Evolutionary conservation across 495 filamentous ascomycete genomes (phyloP).

Genomic region (Xylaria scruposa): DNA sequence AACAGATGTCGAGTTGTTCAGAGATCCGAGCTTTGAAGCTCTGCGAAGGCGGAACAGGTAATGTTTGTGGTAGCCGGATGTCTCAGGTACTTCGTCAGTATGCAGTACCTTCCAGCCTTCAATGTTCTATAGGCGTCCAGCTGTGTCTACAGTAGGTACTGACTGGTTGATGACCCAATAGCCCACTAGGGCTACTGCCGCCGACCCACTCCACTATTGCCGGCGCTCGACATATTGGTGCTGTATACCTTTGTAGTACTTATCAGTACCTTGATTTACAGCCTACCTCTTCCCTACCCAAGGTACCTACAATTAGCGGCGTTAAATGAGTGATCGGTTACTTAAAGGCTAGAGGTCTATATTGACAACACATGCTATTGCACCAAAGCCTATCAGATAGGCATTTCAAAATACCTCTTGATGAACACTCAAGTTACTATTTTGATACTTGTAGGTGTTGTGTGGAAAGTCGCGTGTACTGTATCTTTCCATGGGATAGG

Average conservation of each 20-base stretch:
- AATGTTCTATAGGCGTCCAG: constrained; percentile 7
- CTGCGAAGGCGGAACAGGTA: not conserved
- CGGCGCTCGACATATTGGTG: not conserved
- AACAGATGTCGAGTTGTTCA: constrained; percentile 17
- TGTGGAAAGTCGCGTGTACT: not conserved
- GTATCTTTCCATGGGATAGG: not conserved
- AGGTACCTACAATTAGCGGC: too few relatives aligned
- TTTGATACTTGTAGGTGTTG: not conserved
- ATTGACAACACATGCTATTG: not conserved
- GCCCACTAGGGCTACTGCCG: constrained; percentile 5
- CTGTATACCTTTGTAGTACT: not conserved
- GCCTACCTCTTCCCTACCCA: too few relatives aligned
- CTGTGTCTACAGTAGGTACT: not conserved
- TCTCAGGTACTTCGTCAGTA: not conserved
- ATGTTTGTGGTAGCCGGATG: not conserved
- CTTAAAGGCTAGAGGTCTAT: not conserved
- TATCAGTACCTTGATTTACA: not conserved
- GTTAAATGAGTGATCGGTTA: too few relatives aligned
- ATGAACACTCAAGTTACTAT: not conserved
- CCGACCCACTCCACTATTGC: constrained; percentile 14
- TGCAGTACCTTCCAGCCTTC: not conserved
- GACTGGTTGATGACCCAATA: not conserved
- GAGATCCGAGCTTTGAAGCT: constrained; percentile 1
- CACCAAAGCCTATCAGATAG: not conserved
- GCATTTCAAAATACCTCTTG: not conserved